Conservation (phyloP, 1,284 basidiomycete species). For the Ceratobasidium theobromae region DNA sequence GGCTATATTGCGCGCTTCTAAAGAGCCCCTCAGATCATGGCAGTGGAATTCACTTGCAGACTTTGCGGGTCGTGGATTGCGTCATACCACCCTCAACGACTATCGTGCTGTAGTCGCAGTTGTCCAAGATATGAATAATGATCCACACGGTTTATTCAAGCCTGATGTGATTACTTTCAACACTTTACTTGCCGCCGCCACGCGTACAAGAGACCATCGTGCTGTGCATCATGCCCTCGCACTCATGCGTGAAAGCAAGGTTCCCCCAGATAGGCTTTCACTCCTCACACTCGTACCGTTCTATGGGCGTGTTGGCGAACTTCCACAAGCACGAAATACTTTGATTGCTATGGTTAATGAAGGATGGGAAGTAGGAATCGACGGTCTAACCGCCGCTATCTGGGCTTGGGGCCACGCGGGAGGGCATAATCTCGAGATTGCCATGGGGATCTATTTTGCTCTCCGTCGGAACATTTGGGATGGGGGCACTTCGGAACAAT, state of each 20-base stretch:
- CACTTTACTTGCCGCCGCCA: constrained; percentile 63
- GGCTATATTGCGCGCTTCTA: constrained; percentile 54
- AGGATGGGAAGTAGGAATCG: constrained; percentile 56
- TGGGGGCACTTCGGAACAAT: constrained; percentile 39
- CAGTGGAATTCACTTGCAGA: constrained; percentile 76
- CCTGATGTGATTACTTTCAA: constrained; percentile 65
- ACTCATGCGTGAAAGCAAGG: constrained; percentile 50
- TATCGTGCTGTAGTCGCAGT: constrained; percentile 62
- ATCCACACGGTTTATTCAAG: constrained; percentile 10
- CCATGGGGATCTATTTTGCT: constrained; percentile 60
- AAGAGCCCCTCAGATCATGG: constrained; percentile 55
- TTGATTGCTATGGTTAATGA: constrained; percentile 55
- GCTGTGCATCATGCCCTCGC: constrained; percentile 54
- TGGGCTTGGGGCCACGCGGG: constrained; percentile 58
- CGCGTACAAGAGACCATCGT: constrained; percentile 50
- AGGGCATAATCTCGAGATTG: constrained; percentile 56
- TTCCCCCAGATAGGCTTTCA: constrained; percentile 60
- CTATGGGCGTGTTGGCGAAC: constrained; percentile 51
- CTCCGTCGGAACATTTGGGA: constrained; percentile 55
- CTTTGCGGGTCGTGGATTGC: constrained; percentile 64
- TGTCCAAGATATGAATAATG: constrained; percentile 56
- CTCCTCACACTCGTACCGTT: constrained; percentile 61
- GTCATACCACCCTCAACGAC: constrained; percentile 56
- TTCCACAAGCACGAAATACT: constrained; percentile 57
- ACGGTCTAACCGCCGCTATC: constrained; percentile 65